Evolutionary conservation across 2,329 filamentous ascomycete species (phyloP).

Genomic region (Plenodomus biglobosus): DNA sequence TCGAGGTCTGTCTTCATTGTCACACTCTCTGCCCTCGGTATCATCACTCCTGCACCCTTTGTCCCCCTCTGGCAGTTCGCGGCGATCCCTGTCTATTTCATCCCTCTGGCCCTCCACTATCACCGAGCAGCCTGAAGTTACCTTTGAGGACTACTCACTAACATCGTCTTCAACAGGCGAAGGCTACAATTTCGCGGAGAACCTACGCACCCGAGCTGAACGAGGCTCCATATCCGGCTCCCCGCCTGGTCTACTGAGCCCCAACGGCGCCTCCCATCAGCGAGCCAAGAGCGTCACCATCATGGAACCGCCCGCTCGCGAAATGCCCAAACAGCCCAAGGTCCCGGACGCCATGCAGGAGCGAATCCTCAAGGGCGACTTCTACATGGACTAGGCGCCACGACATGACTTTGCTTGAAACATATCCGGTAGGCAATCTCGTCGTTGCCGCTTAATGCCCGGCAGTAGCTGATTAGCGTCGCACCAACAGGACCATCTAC

Average conservation of each 20-base stretch:
- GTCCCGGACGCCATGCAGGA: slow-evolving; percentile 90
- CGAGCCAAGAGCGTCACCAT: slow-evolving; percentile 68
- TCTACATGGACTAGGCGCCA: slow-evolving; percentile 81
- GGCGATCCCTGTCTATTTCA: slow-evolving; percentile 29
- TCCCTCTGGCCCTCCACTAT: slow-evolving; percentile 33
- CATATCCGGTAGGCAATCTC: slow-evolving; percentile 26
- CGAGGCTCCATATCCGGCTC: slow-evolving; percentile 62
- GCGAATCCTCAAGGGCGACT: slow-evolving; percentile 94
- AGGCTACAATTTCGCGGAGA: slow-evolving; percentile 96
- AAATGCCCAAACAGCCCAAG: slow-evolving; percentile 60
- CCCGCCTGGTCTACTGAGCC: slow-evolving; percentile 14
- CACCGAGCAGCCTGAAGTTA: slow-evolving; percentile 35
- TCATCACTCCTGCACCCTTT: slow-evolving; percentile 26
- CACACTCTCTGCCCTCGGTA: slow-evolving; percentile 36
- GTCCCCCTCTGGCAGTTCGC: slow-evolving; percentile 20
- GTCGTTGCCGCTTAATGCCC: background rate
- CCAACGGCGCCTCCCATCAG: slow-evolving; percentile 52
- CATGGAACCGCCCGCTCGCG: slow-evolving; percentile 59
- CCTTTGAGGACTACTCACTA: slow-evolving; percentile 60
- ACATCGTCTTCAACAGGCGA: slow-evolving; percentile 70
- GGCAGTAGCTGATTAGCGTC: background rate
- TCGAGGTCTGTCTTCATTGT: slow-evolving; percentile 59
- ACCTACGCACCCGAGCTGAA: slow-evolving; percentile 88
- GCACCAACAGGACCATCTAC: background rate
- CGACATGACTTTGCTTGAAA: slow-evolving; percentile 5